Conservation (phyloP, 768 basidiomycete genomes). For the Suillus alpinus region DNA sequence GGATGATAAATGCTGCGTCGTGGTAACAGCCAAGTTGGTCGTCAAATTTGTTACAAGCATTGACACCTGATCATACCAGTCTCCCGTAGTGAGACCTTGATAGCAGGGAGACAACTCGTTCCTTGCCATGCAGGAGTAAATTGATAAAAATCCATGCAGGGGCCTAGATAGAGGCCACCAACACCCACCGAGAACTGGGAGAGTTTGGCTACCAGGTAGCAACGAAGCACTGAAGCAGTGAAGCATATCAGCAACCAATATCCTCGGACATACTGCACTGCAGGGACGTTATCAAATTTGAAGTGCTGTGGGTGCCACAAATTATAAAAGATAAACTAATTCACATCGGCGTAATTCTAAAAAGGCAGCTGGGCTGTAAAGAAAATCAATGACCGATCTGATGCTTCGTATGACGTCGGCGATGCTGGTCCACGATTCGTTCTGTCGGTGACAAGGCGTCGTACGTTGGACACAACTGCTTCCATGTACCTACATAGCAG, state of each 20-base stretch:
- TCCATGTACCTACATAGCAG: constrained; percentile 1
- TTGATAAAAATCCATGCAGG: not conserved
- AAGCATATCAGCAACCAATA: not conserved
- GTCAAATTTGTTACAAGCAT: too few species aligned
- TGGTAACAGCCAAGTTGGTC: too few species aligned
- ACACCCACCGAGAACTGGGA: too few species aligned
- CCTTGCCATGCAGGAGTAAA: too few species aligned
- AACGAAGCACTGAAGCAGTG: not conserved
- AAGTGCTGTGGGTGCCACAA: not conserved
- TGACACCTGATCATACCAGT: too few species aligned
- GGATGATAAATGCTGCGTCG: too few species aligned
- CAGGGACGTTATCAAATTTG: not conserved
- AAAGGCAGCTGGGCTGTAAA: not conserved
- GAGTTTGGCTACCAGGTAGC: not conserved
- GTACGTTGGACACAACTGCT: constrained; percentile 4
- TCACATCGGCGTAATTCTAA: not conserved
- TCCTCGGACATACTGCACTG: not conserved
- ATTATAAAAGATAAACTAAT: not conserved
- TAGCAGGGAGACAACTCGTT: not conserved
- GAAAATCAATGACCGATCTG: not conserved
- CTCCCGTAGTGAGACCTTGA: not conserved
- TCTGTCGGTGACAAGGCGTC: constrained; percentile 1
- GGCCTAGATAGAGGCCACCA: not conserved
- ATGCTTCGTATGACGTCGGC: not conserved
- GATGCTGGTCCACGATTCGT: not conserved